These are phyloP conservation scores for Plectosphaerella cucumerina DNA, from an alignment of 2,329 filamentous ascomycete genomes.

Conservation along the genomic window DNA sequence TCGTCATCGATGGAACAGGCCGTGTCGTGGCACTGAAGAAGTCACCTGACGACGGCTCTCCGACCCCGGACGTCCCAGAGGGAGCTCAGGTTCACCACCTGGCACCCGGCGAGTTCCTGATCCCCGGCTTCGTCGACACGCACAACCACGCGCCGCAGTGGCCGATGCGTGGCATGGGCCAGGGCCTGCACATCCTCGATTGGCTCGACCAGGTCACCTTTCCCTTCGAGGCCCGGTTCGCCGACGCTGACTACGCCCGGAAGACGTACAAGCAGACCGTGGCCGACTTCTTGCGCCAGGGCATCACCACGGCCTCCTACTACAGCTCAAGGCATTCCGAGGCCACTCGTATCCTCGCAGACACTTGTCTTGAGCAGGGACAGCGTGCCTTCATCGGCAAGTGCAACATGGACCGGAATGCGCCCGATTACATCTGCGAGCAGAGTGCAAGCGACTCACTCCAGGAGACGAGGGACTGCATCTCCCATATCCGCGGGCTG, in stretches of 20 bases:
- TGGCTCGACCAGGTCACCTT: slow-evolving; percentile 65
- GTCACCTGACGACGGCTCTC: slow-evolving; percentile 7
- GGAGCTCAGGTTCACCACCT: slow-evolving; percentile 24
- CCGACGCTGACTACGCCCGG: slow-evolving; percentile 47
- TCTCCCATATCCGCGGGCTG: slow-evolving; percentile 39
- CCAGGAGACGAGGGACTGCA: slow-evolving; percentile 41
- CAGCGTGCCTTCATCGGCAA: slow-evolving; percentile 60
- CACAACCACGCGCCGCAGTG: slow-evolving; percentile 64
- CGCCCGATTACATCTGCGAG: slow-evolving; percentile 51
- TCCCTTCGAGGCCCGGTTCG: slow-evolving; percentile 58
- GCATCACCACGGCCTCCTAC: slow-evolving; percentile 58
- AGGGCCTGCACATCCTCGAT: slow-evolving; percentile 51
- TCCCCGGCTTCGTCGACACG: slow-evolving; percentile 61
- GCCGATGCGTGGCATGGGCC: slow-evolving; percentile 42
- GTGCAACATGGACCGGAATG: slow-evolving; percentile 57
- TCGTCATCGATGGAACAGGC: slow-evolving; percentile 22
- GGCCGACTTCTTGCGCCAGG: slow-evolving; percentile 55
- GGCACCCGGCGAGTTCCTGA: slow-evolving; percentile 43
- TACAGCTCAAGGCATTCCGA: slow-evolving; percentile 53
- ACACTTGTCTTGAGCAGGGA: slow-evolving; percentile 45
- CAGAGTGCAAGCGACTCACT: slow-evolving; percentile 40
- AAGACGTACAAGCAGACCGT: slow-evolving; percentile 49
- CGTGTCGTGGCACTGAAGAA: slow-evolving; percentile 18
- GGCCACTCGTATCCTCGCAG: slow-evolving; percentile 53
- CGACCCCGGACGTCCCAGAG: not conserved